Evolutionary conservation across 306 rosid species (phyloP), one percentile per base, ranked within the genome.

Genomic region (Vigna trinervia): DNA sequence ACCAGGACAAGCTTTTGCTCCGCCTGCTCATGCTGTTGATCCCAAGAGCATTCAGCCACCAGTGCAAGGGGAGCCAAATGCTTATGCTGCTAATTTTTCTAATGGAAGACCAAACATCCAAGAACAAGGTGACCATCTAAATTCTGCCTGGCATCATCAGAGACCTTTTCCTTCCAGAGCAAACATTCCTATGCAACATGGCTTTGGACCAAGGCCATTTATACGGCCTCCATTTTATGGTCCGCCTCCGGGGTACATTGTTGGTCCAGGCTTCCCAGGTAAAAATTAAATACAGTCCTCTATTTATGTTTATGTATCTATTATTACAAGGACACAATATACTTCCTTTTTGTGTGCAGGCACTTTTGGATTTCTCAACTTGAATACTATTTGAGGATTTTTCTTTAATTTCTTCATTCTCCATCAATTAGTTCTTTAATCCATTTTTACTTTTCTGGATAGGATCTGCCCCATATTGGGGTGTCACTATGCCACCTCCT

Each of bases 241-340:
- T 75, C 96, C 97, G 8, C 88, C 87, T 66, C 91, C 96, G 12
- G 91, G 91, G 41, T 90, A 87, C 82, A 85, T 95, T 89, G 80
- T 92, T 43, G 96, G 92, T 67, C 96, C 97, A 70, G 63, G 90
- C 80, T 87, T 86, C 74, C 87, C 90, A 17, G 99, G 97, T 95
- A 92, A 77, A 69, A 43, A 26, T 77, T 78, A 32, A 32, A 45
- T 83, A 77, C 68, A 30, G 22, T 45, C 58, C 46, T 79, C 57
- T 71, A 39, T 60, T 8, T 59, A 34, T 11, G 45, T 12, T 11
- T 84, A 26, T 32, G 4, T 8, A 47, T 51, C 17, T 56, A 62
- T 41, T 17, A 22, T 6, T 8, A 17, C 26, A 60, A 5, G 64
- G 17, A 50, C 67, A 76, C 41, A 12, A 28, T 4, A 60, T 19